Conservation (phyloP, 495 filamentous ascomycete species). For the Aspergillus cavernicola region DNA sequence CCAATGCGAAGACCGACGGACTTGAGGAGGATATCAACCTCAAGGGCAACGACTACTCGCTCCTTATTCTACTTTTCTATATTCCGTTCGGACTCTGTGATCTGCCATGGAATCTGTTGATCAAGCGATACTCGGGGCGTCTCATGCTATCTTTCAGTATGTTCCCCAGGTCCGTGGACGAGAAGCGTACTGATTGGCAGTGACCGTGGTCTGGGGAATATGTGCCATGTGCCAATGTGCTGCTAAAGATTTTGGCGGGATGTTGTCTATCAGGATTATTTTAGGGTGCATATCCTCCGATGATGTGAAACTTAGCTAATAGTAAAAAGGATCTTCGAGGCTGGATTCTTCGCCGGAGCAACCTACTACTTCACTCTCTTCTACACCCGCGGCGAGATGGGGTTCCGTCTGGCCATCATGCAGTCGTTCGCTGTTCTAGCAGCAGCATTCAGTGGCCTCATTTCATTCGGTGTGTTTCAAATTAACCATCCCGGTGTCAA, state of each 20-base stretch:
- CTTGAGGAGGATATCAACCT: slow-evolving; percentile 49
- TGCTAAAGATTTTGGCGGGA: slow-evolving; percentile 51
- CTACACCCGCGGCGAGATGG: slow-evolving; percentile 60
- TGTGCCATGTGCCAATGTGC: slow-evolving; percentile 37
- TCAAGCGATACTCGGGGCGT: slow-evolving; percentile 53
- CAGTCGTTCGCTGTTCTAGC: slow-evolving; percentile 68
- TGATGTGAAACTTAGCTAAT: background rate
- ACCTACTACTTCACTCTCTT: slow-evolving; percentile 57
- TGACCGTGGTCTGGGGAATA: slow-evolving; percentile 46
- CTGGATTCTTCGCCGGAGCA: slow-evolving; percentile 59
- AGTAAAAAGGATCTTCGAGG: slow-evolving; percentile 48
- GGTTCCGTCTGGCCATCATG: slow-evolving; percentile 66
- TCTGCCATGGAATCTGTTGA: slow-evolving; percentile 54
- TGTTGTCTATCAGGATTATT: slow-evolving; percentile 43
- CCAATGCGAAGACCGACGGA: slow-evolving; percentile 65
- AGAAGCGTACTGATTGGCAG: slow-evolving; percentile 23
- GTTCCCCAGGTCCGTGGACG: background rate
- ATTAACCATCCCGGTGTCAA: slow-evolving; percentile 49
- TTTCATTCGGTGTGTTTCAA: slow-evolving; percentile 69
- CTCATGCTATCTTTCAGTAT: slow-evolving; percentile 40
- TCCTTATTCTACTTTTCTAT: slow-evolving; percentile 66
- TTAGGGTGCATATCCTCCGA: no score
- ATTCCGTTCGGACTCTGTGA: slow-evolving; percentile 68
- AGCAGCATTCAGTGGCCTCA: slow-evolving; percentile 59
- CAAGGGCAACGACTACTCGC: slow-evolving; percentile 60